Evolutionary conservation across 176 grass and related monocot genomes (phyloP).

Genomic region (Pontederia paniculata): DNA sequence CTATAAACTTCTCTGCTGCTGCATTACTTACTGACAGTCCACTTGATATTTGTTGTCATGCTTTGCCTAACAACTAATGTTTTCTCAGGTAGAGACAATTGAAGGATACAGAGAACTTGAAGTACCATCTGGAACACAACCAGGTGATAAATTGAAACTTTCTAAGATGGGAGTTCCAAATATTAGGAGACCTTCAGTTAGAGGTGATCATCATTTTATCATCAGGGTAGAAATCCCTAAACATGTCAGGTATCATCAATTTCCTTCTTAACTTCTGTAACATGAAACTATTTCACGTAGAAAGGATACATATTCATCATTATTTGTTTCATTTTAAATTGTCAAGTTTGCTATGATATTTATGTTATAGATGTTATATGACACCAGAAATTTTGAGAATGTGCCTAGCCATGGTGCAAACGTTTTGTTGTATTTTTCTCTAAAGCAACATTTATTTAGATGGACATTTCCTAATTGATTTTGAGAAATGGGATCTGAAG

Average conservation of each 20-base stretch:
- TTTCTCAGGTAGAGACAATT: constrained; percentile 69
- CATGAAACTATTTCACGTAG: neutral
- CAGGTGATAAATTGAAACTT: constrained; percentile 64
- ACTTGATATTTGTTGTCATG: too few species aligned
- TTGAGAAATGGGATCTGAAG: too few species aligned
- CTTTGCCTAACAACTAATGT: neutral
- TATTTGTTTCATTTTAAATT: neutral
- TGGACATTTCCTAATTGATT: too few species aligned
- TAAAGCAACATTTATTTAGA: too few species aligned
- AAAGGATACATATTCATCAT: neutral
- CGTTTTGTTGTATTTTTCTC: too few species aligned
- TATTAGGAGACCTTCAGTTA: constrained; percentile 44
- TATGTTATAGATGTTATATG: too few species aligned
- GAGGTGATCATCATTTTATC: constrained; percentile 71
- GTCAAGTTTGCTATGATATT: too few species aligned
- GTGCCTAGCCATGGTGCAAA: too few species aligned
- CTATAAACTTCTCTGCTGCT: too few species aligned
- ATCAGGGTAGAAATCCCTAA: constrained; percentile 68
- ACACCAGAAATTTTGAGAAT: too few species aligned
- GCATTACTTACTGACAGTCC: too few species aligned
- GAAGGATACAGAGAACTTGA: constrained; percentile 59
- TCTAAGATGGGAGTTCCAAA: constrained; percentile 51
- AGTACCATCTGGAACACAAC: constrained; percentile 76
- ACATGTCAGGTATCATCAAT: constrained; percentile 55
- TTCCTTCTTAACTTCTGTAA: neutral